Base-by-base conservation (phyloP, 2,329 filamentous ascomycete species). In the Colletotrichum sp. region DNA sequence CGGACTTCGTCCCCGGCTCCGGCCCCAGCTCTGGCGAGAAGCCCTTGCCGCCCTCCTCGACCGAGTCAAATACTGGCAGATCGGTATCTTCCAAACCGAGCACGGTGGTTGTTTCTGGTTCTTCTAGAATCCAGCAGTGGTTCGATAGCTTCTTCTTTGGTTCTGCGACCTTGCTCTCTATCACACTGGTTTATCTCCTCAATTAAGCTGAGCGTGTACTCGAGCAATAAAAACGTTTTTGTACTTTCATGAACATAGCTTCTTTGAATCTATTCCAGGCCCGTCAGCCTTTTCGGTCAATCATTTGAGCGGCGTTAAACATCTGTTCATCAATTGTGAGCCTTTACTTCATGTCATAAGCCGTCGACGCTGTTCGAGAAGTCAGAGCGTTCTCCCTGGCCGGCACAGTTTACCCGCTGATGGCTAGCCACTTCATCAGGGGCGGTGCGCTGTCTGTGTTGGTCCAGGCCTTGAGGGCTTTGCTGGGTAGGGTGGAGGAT, bases 291-390 rank as follows among this genome's bases (percentile, higher is more conserved):
- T 43, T 43, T 3, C 18, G 0, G 8, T 43, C 0, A 43, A 10
- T 43, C 1, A 5, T 2, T 43, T n/a, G 38, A 43, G 0, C 16
- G 38, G 8, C 1, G 0, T n/a, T 18, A 0, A 43, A 18, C 3
- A 43, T 43, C 0, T 43, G 1, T 43, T 3, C 2, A 43, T 43
- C 18, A 10, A 43, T 43, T 43, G 38, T 0, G 6, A n/a, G 10
- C 9, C 38, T 10, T 3, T 1, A 43, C 38, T 10, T 12, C 38
- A n/a, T 10, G 38, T 43, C 0, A 43, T 10, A 5, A 43, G 36
- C 2, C 8, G 36, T 18, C 4, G 16, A 38, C 4, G 36, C 36
- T 18, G 36, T n/a, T n/a, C n/a, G n/a, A n/a, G n/a, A n/a, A n/a
- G n/a, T n/a, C n/a, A n/a, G n/a, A n/a, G n/a, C n/a, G n/a, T n/a